These are phyloP conservation scores for Boletus bicolor DNA, from an alignment of 768 basidiomycete genomes.

Conservation along the genomic window DNA sequence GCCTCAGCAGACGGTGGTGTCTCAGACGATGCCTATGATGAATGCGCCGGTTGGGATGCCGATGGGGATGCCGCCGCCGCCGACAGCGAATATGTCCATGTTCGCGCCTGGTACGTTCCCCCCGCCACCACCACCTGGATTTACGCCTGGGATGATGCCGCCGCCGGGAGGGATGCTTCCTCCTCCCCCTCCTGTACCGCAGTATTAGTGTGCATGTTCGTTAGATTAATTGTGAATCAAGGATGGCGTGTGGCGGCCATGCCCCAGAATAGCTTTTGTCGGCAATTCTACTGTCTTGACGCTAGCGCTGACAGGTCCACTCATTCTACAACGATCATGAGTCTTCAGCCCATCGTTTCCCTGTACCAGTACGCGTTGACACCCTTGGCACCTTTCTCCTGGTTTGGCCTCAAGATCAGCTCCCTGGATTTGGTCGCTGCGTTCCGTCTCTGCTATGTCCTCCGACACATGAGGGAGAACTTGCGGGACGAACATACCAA, in stretches of 20 bases:
- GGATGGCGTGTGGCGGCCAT: neutral
- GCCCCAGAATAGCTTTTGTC: slow-evolving; percentile 1
- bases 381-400: slow-evolving; percentile 64
- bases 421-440: slow-evolving; percentile 67
- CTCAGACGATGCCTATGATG: slow-evolving; percentile 39
- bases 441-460: slow-evolving; percentile 63
- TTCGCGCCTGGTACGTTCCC: slow-evolving; percentile 48
- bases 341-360: slow-evolving; percentile 42
- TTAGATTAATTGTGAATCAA: slow-evolving; percentile 1
- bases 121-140: slow-evolving; percentile 66
- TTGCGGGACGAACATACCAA: slow-evolving; percentile 43
- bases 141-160: slow-evolving; percentile 46
- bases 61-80: slow-evolving; percentile 37
- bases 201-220: slow-evolving; percentile 25
- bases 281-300: neutral
- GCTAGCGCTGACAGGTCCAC: too few species aligned
- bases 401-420: slow-evolving; percentile 58
- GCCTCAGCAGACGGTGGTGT: slow-evolving; percentile 65
- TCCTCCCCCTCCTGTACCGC: slow-evolving; percentile 44
- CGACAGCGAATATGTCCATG: slow-evolving; percentile 39
- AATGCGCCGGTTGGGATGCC: slow-evolving; percentile 29
- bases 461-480: slow-evolving; percentile 64
- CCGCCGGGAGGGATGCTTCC: slow-evolving; percentile 36
- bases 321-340: slow-evolving; percentile 24
- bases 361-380: slow-evolving; percentile 51